phyloP scores from a whole-genome alignment of 768 basidiomycete species.

The Lactarius vividus region DNA sequence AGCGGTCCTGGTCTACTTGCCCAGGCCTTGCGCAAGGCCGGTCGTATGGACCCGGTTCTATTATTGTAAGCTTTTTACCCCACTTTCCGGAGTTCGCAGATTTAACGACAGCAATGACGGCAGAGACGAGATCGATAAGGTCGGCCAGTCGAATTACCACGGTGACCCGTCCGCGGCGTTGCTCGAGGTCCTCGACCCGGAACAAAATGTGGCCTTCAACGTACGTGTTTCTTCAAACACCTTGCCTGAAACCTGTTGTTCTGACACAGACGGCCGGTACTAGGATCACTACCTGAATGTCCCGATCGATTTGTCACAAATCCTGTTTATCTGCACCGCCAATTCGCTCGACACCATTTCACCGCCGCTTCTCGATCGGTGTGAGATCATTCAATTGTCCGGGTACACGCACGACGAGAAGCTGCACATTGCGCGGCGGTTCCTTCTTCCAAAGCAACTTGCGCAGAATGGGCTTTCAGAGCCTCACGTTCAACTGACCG shows the following conservation, averaged over 20 bases:
- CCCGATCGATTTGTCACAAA: conserved; percentile 82
- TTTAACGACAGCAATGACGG: neutral
- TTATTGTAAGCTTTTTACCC: conserved; percentile 47
- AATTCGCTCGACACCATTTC: conserved; percentile 89
- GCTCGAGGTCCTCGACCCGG: conserved; percentile 90
- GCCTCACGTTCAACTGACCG: conserved; percentile 60
- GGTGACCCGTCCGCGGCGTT: conserved; percentile 91
- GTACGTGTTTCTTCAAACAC: conserved; percentile 40
- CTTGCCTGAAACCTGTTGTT: neutral
- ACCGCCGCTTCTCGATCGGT: conserved; percentile 83
- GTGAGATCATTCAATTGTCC: conserved; percentile 81
- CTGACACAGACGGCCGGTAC: conserved; percentile 11
- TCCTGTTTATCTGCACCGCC: conserved; percentile 91
- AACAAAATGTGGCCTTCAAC: conserved; percentile 84
- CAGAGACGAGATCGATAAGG: conserved; percentile 88
- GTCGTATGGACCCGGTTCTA: conserved; percentile 75
- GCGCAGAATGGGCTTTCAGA: conserved; percentile 68
- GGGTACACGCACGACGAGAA: conserved; percentile 92
- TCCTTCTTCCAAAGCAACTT: conserved; percentile 88
- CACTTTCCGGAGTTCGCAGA: neutral
- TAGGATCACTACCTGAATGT: conserved; percentile 92
- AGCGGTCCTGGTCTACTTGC: conserved; percentile 83
- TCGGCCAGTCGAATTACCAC: conserved; percentile 83
- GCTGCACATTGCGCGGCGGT: conserved; percentile 80
- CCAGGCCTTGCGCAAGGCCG: conserved; percentile 82